Base-by-base conservation (phyloP, 2,329 filamentous ascomycete species). In the Zymoseptoria ardabiliae region DNA sequence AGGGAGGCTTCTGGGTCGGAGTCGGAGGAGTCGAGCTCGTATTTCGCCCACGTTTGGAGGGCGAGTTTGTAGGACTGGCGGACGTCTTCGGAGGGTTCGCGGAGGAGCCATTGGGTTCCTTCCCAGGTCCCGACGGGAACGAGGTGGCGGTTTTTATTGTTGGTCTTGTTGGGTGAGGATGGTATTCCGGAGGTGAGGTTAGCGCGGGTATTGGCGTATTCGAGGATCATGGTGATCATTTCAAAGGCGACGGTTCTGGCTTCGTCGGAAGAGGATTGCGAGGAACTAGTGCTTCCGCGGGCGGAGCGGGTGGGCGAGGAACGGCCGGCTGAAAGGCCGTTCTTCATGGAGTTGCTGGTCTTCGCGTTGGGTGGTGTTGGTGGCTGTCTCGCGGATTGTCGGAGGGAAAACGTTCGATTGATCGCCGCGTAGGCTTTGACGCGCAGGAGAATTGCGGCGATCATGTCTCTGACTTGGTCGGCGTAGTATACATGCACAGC, bases 401-500 rank as follows among this genome's bases (percentile, higher is more conserved):
- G 35, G 35, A 45, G 35, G 13, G 35, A 45, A 13, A 45, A 45
- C 4, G 35, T 45, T 5, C 35, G 35, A 13, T 45, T 45, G 13
- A 45, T 45, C 9, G 68, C 58, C 10, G 69, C 58, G 55, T 63
- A 67, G 10, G 91, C 90, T 73, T 89, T 94, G 28, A 97, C 80
- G 20, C 91, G 87, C 28, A 83, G 77, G 17, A 97, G 77, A 51
- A 97, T 87, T 0, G 90, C 85, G 20, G 86, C 83, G 55, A 97
- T 85, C 91, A 97, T 97, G 74, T 99, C 94, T 1, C 89, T 86
- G 58, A 97, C 90, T 74, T 99, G 94, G 68, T 97, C 93, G 1
- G 90, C 90, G 72, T 99, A 99, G 77, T 99, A 99, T 30, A 97
- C 87, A 70, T 99, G 94, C 0, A 90, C 96, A 2, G 92, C 91